A percentile compares a stretch with the other conserved stretches of the same genome.
Conservation (phyloP, 495 filamentous ascomycete species). For the Aspergillus campestris region DNA sequence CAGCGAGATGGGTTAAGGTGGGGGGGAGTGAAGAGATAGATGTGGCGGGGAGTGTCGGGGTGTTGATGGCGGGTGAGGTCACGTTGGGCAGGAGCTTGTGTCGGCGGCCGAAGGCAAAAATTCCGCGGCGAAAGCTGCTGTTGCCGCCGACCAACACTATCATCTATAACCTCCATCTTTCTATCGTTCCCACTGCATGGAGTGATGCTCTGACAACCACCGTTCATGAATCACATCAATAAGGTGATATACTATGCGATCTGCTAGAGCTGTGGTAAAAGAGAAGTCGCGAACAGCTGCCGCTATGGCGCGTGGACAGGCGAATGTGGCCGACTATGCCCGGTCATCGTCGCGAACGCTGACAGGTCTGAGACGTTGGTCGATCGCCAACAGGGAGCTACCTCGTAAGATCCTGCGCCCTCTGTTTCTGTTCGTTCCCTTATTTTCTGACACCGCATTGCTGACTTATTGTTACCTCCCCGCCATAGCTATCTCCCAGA, state of each 20-base stretch:
- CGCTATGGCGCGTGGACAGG: slow-evolving; percentile 20
- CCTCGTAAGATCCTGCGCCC: slow-evolving; percentile 40
- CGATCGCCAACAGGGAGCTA: slow-evolving; percentile 60
- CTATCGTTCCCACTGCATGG: slow-evolving; percentile 5
- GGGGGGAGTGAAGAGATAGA: neutral
- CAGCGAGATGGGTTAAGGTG: neutral
- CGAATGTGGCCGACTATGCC: slow-evolving; percentile 14
- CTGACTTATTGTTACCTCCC: slow-evolving; percentile 2
- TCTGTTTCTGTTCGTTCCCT: slow-evolving; percentile 1
- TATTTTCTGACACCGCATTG: slow-evolving; percentile 5
- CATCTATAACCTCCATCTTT: neutral
- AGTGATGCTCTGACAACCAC: neutral
- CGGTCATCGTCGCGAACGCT: slow-evolving; percentile 43
- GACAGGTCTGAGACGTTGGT: slow-evolving; percentile 76
- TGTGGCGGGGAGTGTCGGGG: neutral
- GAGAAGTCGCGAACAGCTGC: slow-evolving; percentile 16
- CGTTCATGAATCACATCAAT: slow-evolving; percentile 1
- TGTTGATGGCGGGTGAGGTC: slow-evolving; percentile 6
- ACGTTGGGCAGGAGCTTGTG: slow-evolving; percentile 5
- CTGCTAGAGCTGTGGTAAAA: slow-evolving; percentile 33
- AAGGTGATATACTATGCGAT: slow-evolving; percentile 19
- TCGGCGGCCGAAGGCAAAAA: slow-evolving; percentile 1
- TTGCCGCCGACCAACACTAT: neutral
- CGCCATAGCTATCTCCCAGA: slow-evolving; percentile 47
- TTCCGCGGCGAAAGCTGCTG: slow-evolving; percentile 6